phyloP scores from a whole-genome alignment of 805 yeast genomes.

The Danielozyma ontarioensis region DNA sequence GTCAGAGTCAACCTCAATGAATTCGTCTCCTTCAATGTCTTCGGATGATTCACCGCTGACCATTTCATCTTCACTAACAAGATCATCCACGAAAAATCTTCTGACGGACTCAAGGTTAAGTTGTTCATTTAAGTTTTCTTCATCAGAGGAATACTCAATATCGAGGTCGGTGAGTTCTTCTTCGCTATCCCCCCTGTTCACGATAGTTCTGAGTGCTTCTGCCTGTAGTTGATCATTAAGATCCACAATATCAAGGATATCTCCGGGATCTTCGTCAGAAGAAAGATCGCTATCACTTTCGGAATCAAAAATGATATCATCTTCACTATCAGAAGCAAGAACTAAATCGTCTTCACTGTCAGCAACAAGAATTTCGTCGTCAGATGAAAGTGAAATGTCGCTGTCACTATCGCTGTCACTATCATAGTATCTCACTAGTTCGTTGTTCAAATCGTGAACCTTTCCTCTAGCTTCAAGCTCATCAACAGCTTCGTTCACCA shows the following conservation, averaged over 20 bases:
- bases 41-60: constrained; percentile 15
- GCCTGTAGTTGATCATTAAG: constrained; percentile 36
- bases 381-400: too few relatives aligned
- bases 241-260: constrained; percentile 29
- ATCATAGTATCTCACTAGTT: constrained; percentile 19
- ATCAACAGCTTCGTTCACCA: constrained; percentile 24
- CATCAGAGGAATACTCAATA: constrained; percentile 24
- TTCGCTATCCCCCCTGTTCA: too few relatives aligned
- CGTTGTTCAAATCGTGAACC: constrained; percentile 19
- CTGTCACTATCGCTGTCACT: constrained; percentile 22
- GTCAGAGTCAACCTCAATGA: constrained; percentile 29
- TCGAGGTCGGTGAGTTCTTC: constrained; percentile 14
- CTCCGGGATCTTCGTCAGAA: constrained; percentile 19
- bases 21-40: constrained; percentile 16
- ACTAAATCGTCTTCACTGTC: constrained; percentile 3
- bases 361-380: constrained; percentile 1
- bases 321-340: constrained; percentile 10
- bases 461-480: constrained; percentile 17
- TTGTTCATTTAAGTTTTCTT: constrained; percentile 24
- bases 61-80: constrained; percentile 25
- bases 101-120: constrained; percentile 33
- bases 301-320: constrained; percentile 7
- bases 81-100: constrained; percentile 29
- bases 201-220: constrained; percentile 26
- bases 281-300: constrained; percentile 7